Percentiles rank a stretch among this genome's conserved stretches.
Evolutionary conservation across 768 basidiomycete genomes (phyloP).

Genomic region (Trametes villosa): DNA sequence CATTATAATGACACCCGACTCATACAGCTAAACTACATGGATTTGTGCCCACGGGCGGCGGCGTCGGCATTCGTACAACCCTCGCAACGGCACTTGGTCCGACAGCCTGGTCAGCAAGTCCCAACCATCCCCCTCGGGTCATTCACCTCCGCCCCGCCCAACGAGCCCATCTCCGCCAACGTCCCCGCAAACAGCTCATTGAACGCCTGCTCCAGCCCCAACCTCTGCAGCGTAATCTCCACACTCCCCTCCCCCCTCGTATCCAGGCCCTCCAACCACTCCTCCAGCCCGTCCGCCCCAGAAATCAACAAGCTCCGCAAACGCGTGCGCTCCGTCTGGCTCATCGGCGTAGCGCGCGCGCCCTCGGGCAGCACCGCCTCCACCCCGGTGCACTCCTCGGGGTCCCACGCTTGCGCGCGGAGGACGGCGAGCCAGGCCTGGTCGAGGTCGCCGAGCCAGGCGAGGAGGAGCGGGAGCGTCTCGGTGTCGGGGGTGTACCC

Average conservation of each 20-base stretch:
- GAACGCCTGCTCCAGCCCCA: slow-evolving; percentile 64
- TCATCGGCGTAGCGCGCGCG: slow-evolving; percentile 53
- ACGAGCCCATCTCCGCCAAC: slow-evolving; percentile 60
- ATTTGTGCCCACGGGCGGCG: background rate
- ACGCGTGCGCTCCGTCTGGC: slow-evolving; percentile 74
- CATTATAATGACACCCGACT: background rate
- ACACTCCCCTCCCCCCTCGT: slow-evolving; percentile 32
- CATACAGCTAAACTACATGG: background rate
- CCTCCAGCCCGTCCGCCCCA: slow-evolving; percentile 64
- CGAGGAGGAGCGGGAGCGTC: slow-evolving; percentile 56
- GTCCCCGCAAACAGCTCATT: slow-evolving; percentile 67
- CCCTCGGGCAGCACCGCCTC: slow-evolving; percentile 45
- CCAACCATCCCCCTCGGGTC: slow-evolving; percentile 31
- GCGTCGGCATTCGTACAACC: background rate
- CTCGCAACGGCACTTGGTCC: background rate
- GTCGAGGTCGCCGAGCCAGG: slow-evolving; percentile 76
- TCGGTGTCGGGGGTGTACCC: slow-evolving; percentile 58
- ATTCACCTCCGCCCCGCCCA: slow-evolving; percentile 36
- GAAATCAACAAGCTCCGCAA: slow-evolving; percentile 66
- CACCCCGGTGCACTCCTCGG: slow-evolving; percentile 44
- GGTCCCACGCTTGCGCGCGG: slow-evolving; percentile 68
- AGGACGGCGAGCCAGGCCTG: slow-evolving; percentile 74
- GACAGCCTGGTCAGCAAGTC: slow-evolving; percentile 28
- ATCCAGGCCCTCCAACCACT: slow-evolving; percentile 56
- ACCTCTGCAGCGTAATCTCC: slow-evolving; percentile 45